Conservation (phyloP, 202 grass and related monocot species). For the Schoenoplectus tabernaemontani region DNA sequence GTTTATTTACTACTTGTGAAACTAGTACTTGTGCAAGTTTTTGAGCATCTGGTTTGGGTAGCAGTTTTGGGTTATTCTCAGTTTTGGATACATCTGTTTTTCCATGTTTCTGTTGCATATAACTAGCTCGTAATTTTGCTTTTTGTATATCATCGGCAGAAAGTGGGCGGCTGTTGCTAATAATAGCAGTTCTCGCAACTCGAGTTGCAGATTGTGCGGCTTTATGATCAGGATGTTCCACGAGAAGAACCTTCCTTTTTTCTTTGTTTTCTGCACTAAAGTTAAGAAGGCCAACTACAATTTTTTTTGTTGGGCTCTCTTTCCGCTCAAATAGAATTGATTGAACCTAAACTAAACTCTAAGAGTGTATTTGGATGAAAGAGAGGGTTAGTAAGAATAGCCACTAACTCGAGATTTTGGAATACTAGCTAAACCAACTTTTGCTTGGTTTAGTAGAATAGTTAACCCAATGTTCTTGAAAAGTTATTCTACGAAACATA, state of each 20-base stretch:
- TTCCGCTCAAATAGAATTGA: not conserved
- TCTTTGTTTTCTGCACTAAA: conserved; percentile 71
- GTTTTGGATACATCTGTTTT: conserved; percentile 43
- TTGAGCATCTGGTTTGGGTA: conserved; percentile 17
- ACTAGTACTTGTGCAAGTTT: not conserved
- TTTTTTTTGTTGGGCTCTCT: not conserved
- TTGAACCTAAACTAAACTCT: not conserved
- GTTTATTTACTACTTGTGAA: conserved; percentile 4
- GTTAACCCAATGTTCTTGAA: no score
- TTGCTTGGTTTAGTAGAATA: no score
- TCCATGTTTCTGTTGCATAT: conserved; percentile 87
- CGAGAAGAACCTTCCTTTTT: conserved; percentile 75
- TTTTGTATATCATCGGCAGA: conserved; percentile 99
- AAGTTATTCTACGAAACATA: no score
- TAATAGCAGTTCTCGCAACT: conserved; percentile 34
- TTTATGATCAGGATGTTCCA: conserved; percentile 74
- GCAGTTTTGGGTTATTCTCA: conserved; percentile 28
- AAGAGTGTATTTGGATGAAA: no score
- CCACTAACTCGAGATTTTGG: no score
- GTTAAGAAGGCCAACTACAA: conserved; percentile 45
- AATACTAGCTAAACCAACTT: no score
- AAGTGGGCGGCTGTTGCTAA: conserved; percentile 68
- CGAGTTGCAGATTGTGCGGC: conserved; percentile 38
- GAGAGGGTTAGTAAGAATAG: no score
- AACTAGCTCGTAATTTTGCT: conserved; percentile 93